Conservation (phyloP, 495 filamentous ascomycete species). For the Hypoxylon rickii region DNA sequence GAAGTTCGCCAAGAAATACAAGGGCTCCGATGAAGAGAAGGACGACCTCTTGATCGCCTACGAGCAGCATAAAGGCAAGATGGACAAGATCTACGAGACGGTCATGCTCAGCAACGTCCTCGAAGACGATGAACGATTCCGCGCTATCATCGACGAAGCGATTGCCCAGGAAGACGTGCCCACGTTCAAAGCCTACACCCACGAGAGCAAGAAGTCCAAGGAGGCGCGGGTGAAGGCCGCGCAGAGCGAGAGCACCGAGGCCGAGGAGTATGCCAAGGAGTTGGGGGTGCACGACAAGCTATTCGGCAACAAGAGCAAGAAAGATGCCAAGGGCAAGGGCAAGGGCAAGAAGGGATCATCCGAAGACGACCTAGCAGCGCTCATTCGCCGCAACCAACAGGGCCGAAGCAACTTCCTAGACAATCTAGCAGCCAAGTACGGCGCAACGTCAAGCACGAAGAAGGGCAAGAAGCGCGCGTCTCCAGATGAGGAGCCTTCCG, state of each 20-base stretch:
- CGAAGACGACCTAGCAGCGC: slow-evolving; percentile 47
- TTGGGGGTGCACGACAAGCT: slow-evolving; percentile 67
- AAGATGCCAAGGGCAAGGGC: slow-evolving; percentile 39
- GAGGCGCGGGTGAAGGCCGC: slow-evolving; percentile 67
- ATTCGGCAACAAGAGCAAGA: slow-evolving; percentile 47
- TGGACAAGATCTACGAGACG: slow-evolving; percentile 74
- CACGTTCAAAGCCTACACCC: slow-evolving; percentile 66
- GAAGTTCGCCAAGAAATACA: slow-evolving; percentile 74
- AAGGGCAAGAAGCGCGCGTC: slow-evolving; percentile 55
- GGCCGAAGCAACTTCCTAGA: slow-evolving; percentile 62
- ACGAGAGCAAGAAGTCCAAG: slow-evolving; percentile 69
- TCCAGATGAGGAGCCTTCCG: slow-evolving; percentile 62
- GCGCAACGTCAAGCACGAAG: slow-evolving; percentile 45
- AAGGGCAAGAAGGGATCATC: slow-evolving; percentile 47
- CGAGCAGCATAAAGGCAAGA: slow-evolving; percentile 66
- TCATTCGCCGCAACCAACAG: slow-evolving; percentile 48
- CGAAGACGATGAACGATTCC: slow-evolving; percentile 86
- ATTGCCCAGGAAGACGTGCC: slow-evolving; percentile 70
- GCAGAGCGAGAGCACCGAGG: slow-evolving; percentile 69
- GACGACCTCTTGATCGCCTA: slow-evolving; percentile 78
- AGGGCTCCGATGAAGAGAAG: slow-evolving; percentile 84
- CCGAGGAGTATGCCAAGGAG: slow-evolving; percentile 71
- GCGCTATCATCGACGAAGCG: slow-evolving; percentile 77
- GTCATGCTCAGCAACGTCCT: slow-evolving; percentile 85
- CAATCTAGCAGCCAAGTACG: slow-evolving; percentile 75